These are phyloP conservation scores for Moricandia moricandioides DNA, from an alignment of 345 rosid species.

Conservation along the genomic window DNA sequence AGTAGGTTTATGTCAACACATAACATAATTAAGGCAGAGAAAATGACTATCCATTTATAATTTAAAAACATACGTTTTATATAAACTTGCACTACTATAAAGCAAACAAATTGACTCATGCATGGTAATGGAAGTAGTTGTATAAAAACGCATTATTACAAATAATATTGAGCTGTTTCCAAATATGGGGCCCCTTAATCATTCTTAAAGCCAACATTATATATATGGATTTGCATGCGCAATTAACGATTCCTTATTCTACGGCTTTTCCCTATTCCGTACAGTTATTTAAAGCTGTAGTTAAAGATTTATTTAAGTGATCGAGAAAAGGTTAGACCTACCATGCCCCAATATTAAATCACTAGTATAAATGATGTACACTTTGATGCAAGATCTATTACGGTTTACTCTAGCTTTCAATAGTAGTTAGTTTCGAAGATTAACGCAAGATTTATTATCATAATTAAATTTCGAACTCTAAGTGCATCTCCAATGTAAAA, in stretches of 20 bases:
- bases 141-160: constrained; percentile 15
- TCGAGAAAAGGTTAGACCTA: neutral
- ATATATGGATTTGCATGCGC: constrained; percentile 28
- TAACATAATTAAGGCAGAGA: neutral
- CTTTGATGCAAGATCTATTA: neutral
- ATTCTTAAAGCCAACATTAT: constrained; percentile 26
- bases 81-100: constrained; percentile 9
- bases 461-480: neutral
- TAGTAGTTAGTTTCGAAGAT: constrained; percentile 14
- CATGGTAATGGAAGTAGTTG: constrained; percentile 35
- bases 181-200: constrained; percentile 28
- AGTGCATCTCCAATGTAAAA: too few species aligned
- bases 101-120: constrained; percentile 19
- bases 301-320: neutral
- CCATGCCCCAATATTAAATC: constrained; percentile 21
- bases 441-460: neutral
- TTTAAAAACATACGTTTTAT: constrained; percentile 1
- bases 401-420: constrained; percentile 1
- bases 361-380: neutral
- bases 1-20: neutral
- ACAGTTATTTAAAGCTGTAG: constrained; percentile 31
- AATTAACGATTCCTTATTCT: constrained; percentile 33
- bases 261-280: constrained; percentile 32
- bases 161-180: constrained; percentile 17
- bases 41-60: neutral